Evolutionary conservation across 2,329 filamentous ascomycete genomes (phyloP).

Genomic region (Elsinoe perseae): DNA sequence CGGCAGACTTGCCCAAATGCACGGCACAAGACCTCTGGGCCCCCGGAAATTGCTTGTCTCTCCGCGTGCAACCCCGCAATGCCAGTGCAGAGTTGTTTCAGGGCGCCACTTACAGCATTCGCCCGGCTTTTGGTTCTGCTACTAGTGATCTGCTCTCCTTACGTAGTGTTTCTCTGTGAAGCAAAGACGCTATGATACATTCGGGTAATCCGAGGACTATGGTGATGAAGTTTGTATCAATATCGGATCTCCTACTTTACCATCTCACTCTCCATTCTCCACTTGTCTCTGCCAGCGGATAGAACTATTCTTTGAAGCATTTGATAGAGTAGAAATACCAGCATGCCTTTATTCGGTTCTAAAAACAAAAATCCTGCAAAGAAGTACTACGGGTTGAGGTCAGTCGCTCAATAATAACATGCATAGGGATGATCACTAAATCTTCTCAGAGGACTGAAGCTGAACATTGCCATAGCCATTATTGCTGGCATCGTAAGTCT

Average conservation of each 20-base stretch:
- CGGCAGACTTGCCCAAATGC: neutral
- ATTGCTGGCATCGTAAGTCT: conserved; percentile 35
- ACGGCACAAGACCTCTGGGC: neutral
- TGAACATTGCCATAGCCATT: conserved; percentile 38
- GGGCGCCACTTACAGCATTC: conserved; percentile 7
- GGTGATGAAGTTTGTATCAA: neutral
- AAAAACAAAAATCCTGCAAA: conserved; percentile 3
- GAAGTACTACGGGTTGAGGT: conserved; percentile 13
- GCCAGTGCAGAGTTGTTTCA: neutral
- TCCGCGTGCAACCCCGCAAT: conserved; percentile 1
- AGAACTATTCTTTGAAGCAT: neutral
- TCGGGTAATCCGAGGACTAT: conserved; percentile 10
- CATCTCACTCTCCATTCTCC: neutral
- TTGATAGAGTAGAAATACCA: neutral
- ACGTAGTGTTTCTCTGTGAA: neutral
- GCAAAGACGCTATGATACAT: conserved; percentile 3
- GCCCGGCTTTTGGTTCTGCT: neutral
- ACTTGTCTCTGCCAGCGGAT: neutral
- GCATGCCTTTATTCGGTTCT: neutral
- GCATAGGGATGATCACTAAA: neutral
- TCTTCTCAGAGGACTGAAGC: conserved; percentile 13
- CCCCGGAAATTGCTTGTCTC: neutral
- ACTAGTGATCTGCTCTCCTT: neutral
- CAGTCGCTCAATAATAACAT: neutral
- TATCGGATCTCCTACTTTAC: neutral